Conservation (phyloP, 176 grass and related monocot genomes). For the Poa pratensis region DNA sequence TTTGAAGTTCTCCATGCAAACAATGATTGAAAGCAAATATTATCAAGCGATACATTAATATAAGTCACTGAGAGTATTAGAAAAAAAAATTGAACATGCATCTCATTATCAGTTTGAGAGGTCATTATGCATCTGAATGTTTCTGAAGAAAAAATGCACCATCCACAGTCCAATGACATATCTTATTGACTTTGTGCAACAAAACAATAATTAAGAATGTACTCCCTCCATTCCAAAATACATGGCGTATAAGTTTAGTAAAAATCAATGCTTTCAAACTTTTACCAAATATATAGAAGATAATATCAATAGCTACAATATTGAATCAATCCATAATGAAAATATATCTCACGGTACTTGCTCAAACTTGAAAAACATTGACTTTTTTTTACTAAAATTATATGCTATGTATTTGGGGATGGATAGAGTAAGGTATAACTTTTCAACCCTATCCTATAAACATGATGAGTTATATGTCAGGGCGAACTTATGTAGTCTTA, state of each 20-base stretch:
- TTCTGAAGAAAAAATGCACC: not conserved
- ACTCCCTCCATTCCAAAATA: no score
- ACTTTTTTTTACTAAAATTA: no score
- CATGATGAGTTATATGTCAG: not conserved
- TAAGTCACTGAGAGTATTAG: conserved; percentile 17
- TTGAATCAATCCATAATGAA: no score
- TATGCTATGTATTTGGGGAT: no score
- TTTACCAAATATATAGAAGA: no score
- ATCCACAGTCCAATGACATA: not conserved
- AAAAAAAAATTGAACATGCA: not conserved
- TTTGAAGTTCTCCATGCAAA: conserved; percentile 24
- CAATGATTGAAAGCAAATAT: conserved; percentile 29
- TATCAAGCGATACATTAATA: conserved; percentile 13
- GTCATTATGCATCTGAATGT: not conserved
- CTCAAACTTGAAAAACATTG: no score
- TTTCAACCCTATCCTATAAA: not conserved
- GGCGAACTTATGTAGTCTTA: conserved; percentile 43
- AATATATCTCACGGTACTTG: no score
- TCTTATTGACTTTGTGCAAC: not conserved
- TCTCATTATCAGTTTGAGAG: not conserved
- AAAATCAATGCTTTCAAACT: no score
- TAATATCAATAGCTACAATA: no score
- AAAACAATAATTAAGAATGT: not conserved
- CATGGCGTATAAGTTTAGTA: no score
- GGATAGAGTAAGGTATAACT: not conserved